phyloP scores from a whole-genome alignment of 1,139 yeast species.

The Saccharomyces hybrid region DNA sequence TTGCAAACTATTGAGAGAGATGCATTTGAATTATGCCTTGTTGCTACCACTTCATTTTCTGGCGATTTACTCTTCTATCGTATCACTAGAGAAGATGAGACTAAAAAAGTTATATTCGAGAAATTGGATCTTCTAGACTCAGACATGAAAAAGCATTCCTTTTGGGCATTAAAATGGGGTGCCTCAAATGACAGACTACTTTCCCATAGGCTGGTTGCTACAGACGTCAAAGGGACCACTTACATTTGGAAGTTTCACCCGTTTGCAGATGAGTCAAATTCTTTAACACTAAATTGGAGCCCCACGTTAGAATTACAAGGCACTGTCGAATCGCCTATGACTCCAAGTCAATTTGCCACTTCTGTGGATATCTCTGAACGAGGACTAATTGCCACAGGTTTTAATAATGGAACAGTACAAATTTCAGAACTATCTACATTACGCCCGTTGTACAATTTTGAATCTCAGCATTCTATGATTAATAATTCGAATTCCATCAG shows the following conservation, averaged over 20 bases:
- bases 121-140: conserved; percentile 20
- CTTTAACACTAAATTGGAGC: conserved; percentile 1
- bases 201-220: conserved; percentile 46
- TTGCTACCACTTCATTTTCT: conserved; percentile 56
- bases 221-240: conserved; percentile 51
- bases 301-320: conserved; percentile 34
- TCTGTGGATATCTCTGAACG: conserved; percentile 43
- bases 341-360: conserved; percentile 42
- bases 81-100: conserved; percentile 23
- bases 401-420: conserved; percentile 72
- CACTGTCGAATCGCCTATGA: neutral
- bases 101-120: neutral
- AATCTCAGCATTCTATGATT: conserved; percentile 19
- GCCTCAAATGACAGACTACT: conserved; percentile 43
- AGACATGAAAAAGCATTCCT: conserved; percentile 25
- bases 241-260: conserved; percentile 40
- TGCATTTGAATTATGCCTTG: conserved; percentile 38
- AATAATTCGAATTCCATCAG: conserved; percentile 51
- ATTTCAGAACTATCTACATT: conserved; percentile 57
- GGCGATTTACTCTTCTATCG: conserved; percentile 45
- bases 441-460: conserved; percentile 67
- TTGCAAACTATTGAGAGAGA: conserved; percentile 42
- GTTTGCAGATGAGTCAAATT: conserved; percentile 13
- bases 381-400: conserved; percentile 67
- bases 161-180: conserved; percentile 39